A percentile compares a stretch with the other conserved stretches of the same genome.
These are phyloP conservation scores for Immersiella caudata DNA, from an alignment of 495 filamentous ascomycete species.

Conservation along the genomic window DNA sequence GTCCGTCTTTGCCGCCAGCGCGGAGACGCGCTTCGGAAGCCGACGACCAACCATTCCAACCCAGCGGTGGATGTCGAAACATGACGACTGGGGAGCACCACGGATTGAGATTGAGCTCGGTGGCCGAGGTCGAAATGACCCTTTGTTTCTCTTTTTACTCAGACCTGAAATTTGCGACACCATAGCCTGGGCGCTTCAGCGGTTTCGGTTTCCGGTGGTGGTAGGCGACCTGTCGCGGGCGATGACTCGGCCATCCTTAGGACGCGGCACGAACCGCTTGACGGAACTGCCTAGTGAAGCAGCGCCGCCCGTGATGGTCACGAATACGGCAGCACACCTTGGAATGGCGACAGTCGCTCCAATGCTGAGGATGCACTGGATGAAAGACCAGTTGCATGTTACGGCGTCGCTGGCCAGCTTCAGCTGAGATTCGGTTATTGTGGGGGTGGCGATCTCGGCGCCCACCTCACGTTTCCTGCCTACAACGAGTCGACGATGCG, in stretches of 20 bases:
- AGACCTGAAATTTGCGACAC: background rate
- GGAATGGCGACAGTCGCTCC: background rate
- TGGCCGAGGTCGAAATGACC: background rate
- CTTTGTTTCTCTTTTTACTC: background rate
- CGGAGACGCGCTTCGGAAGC: background rate
- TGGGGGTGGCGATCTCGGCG: background rate
- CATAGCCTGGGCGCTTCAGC: background rate
- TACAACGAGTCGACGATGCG: background rate
- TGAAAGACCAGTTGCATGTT: background rate
- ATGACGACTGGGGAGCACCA: background rate
- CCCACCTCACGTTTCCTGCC: background rate
- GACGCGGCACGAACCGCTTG: background rate
- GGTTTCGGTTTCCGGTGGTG: background rate
- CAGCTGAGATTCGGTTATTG: background rate
- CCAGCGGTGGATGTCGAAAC: background rate
- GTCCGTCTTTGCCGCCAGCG: conserved; percentile 1
- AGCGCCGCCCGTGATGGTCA: background rate
- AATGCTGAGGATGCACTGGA: background rate
- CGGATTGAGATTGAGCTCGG: background rate
- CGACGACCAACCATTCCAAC: background rate
- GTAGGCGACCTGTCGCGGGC: background rate
- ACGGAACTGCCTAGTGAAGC: background rate
- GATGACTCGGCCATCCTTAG: background rate
- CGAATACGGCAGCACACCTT: background rate
- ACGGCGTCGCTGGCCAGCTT: background rate